Conservation (phyloP, 2,329 filamentous ascomycete species). For the Bipolaris bicolor region DNA sequence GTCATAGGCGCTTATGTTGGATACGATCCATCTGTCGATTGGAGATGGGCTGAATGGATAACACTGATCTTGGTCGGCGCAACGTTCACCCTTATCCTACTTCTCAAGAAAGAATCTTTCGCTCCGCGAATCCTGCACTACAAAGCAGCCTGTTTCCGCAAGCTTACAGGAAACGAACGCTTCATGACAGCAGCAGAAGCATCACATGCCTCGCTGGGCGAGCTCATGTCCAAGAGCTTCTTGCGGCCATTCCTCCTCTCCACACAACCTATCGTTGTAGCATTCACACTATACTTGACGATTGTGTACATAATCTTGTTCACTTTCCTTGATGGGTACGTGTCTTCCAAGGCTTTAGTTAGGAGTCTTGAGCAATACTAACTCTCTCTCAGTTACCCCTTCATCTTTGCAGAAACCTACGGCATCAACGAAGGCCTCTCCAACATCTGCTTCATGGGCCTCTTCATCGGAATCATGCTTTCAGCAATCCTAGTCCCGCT, state of each 20-base stretch:
- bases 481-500: constrained; percentile 52
- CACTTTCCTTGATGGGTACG: constrained; percentile 60
- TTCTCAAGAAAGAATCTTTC: constrained; percentile 34
- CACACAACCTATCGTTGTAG: constrained; percentile 55
- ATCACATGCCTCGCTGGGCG: constrained; percentile 48
- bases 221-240: constrained; percentile 37
- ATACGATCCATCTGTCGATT: constrained; percentile 23
- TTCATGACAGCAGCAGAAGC: constrained; percentile 56
- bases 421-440: constrained; percentile 53
- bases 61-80: constrained; percentile 31
- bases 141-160: constrained; percentile 44
- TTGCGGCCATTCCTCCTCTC: constrained; percentile 53
- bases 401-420: constrained; percentile 60
- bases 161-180: constrained; percentile 48
- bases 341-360: background rate
- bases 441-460: constrained; percentile 57
- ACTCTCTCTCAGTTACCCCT: constrained; percentile 28
- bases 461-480: constrained; percentile 52
- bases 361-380: background rate
- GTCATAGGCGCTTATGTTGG: constrained; percentile 46
- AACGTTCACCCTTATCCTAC: constrained; percentile 13
- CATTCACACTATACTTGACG: constrained; percentile 59
- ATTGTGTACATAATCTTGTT: constrained; percentile 63
- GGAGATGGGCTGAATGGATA: constrained; percentile 39
- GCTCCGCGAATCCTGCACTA: constrained; percentile 33